Base-by-base conservation (phyloP, 2,329 filamentous ascomycete genomes). In the Neurospora sp. region DNA sequence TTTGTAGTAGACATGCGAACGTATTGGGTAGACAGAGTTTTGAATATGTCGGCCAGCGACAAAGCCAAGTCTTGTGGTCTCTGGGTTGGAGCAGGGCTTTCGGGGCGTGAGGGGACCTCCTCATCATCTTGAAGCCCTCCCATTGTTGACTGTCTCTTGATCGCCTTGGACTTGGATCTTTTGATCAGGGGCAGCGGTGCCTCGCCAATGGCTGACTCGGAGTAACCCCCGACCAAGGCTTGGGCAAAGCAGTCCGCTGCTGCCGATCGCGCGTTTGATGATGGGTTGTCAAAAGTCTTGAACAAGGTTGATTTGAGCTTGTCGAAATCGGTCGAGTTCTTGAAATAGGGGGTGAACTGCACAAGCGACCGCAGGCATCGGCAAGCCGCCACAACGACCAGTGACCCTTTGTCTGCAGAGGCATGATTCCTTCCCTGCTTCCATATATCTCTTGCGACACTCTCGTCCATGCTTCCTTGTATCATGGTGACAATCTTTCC, bases 291-390 rank as follows among this genome's bases (percentile, higher is more conserved):
- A 71, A 96, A 90, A 0, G 91, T 87, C 80, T 97, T 98, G 86
- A 93, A 96, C 17, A 96, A 82, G 6, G 91, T 88, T 40, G 87
- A 87, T 79, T 95, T 93, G 23, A 98, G 81, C 78, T 91, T 93
- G 74, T 99, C 96, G 77, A 97, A 97, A 78, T 99, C 96, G 78
- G 86, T 90, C 15, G 91, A 89, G 76, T 96, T 97, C 77, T 93
- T 90, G 77, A 98, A 98, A 78, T 92, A 96, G 0, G 86, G 80
- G 0, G 94, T 97, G 72, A 87, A 83, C 70, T 87, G 89, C 28
- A 91, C 82, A 67, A 98, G 82, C 69, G 89, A 84, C 77, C 91
- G 90, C 72, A 99, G 81, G 77, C 93, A 96, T 73, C 89, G 89
- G 76, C 92, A 96, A 9, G 93, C 91, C 70, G 89, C 87, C 17